phyloP scores from a whole-genome alignment of 202 grass and related monocot genomes.

The Saccharum hybrid region DNA sequence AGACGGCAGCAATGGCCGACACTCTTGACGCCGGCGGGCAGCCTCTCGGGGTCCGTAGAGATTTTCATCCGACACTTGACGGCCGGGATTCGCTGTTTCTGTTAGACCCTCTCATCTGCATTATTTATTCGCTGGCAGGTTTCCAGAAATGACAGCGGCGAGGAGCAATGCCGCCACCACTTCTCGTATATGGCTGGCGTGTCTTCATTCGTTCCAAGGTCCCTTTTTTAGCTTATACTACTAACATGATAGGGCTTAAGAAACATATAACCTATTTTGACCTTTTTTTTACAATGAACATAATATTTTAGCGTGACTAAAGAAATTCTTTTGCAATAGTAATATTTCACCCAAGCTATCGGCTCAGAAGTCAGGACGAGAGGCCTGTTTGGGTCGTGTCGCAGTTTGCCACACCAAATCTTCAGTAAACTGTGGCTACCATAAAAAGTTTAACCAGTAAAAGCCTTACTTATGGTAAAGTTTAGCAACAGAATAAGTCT shows the following conservation, averaged over 20 bases:
- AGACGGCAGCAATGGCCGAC: slow-evolving; percentile 49
- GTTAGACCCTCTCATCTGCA: neutral
- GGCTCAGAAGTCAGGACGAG: too few relatives aligned
- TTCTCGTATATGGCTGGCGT: neutral
- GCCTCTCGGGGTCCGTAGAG: slow-evolving; percentile 10
- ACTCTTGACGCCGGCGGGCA: slow-evolving; percentile 18
- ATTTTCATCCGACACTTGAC: slow-evolving; percentile 37
- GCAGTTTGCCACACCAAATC: too few relatives aligned
- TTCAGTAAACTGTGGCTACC: too few relatives aligned
- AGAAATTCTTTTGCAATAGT: neutral
- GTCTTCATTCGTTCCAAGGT: neutral
- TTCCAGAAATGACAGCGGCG: neutral
- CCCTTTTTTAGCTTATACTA: neutral
- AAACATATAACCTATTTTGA: neutral
- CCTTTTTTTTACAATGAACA: too few relatives aligned
- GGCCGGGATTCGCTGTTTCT: neutral
- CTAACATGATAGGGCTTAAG: neutral
- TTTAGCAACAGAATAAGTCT: too few relatives aligned
- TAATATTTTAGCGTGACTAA: neutral
- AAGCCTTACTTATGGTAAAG: too few relatives aligned
- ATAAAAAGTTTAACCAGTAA: too few relatives aligned
- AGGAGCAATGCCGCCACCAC: neutral
- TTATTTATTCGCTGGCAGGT: neutral
- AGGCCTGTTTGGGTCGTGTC: too few relatives aligned
- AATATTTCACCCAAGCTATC: too few relatives aligned